Conservation (phyloP, 2,329 filamentous ascomycete species). For the Fusarium mundagurra region DNA sequence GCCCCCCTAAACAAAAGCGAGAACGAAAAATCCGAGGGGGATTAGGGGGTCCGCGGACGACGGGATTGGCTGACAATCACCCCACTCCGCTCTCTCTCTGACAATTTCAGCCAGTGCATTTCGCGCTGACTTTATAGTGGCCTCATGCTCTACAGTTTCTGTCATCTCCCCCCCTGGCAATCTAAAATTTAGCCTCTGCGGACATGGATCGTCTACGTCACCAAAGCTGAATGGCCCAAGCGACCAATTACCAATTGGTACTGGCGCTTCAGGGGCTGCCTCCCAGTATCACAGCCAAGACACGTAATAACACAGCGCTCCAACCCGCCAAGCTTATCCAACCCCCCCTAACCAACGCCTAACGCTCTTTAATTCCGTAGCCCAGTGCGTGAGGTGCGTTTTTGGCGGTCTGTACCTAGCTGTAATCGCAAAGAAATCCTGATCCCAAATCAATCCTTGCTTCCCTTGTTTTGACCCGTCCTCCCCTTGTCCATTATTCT, state of each 20-base stretch:
- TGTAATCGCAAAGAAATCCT: neutral
- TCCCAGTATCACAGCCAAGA: neutral
- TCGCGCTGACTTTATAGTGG: neutral
- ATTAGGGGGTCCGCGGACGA: conserved; percentile 3
- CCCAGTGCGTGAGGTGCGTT: neutral
- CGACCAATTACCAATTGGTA: neutral
- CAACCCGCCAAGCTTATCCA: neutral
- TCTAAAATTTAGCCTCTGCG: neutral
- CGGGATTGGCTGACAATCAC: neutral
- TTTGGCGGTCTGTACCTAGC: neutral
- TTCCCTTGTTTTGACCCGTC: neutral
- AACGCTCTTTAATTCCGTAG: neutral
- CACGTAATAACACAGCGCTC: conserved; percentile 7
- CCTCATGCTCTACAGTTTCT: neutral
- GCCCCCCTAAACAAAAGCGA: neutral
- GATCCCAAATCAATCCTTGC: neutral
- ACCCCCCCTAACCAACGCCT: neutral
- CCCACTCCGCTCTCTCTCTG: neutral
- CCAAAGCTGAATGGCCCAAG: neutral
- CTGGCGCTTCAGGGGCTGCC: conserved; percentile 4
- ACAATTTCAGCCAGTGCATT: neutral
- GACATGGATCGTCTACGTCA: conserved; percentile 11
- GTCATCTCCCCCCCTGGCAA: neutral
- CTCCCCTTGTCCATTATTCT: conserved; percentile 12
- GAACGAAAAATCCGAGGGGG: conserved; percentile 10